These are phyloP conservation scores for Aethionema arabicum DNA, from an alignment of 345 rosid species.

Conservation along the genomic window DNA sequence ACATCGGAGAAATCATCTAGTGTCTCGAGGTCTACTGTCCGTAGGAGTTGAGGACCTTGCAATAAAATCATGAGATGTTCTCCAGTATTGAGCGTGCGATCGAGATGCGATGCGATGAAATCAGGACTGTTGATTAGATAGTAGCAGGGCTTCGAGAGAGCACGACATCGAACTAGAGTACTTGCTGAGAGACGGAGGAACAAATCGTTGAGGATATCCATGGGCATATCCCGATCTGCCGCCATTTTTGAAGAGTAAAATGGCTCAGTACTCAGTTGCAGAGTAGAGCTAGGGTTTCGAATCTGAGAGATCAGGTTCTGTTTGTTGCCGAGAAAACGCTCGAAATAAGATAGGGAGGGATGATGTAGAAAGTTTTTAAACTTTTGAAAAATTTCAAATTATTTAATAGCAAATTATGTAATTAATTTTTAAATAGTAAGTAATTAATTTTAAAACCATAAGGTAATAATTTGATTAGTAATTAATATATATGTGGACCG, in stretches of 20 bases:
- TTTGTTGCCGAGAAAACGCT: constrained; percentile 12
- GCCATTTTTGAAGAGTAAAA: constrained; percentile 24
- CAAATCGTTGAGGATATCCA: constrained; percentile 47
- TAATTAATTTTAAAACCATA: no score
- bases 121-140: constrained; percentile 45
- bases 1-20: constrained; percentile 36
- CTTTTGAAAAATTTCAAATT: no score
- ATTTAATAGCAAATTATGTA: no score
- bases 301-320: constrained; percentile 1
- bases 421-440: no score
- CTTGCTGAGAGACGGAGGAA: constrained; percentile 46
- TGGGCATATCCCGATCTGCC: constrained; percentile 28
- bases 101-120: constrained; percentile 48
- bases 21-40: constrained; percentile 33
- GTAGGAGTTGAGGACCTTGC: constrained; percentile 38
- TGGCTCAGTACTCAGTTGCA: no score
- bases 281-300: constrained; percentile 1
- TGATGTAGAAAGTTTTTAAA: no score
- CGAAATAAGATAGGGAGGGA: no score
- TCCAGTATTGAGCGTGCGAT: constrained; percentile 36
- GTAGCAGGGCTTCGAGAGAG: constrained; percentile 43
- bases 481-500: no score
- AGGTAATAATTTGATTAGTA: no score
- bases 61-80: constrained; percentile 40
- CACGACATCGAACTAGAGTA: constrained; percentile 40